Percentiles rank a stretch among this genome's conserved stretches.
These are phyloP conservation scores for Emergomyces pasteurianus DNA, from an alignment of 2,329 filamentous ascomycete genomes.

Conservation along the genomic window DNA sequence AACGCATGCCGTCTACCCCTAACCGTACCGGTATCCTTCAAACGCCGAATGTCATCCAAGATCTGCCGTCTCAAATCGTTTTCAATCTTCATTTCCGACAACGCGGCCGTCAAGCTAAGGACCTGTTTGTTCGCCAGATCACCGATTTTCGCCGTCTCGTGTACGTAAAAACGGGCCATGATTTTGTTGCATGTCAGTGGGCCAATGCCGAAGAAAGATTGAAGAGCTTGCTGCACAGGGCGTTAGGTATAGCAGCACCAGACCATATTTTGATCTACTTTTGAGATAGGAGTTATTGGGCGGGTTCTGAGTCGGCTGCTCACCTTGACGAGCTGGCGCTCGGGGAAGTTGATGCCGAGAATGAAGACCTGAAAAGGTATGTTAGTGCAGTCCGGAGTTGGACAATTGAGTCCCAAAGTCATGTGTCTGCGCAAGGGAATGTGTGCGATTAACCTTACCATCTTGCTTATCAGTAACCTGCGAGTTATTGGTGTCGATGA, in stretches of 20 bases:
- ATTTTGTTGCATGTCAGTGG: slow-evolving; percentile 57
- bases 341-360: slow-evolving; percentile 73
- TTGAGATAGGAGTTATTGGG: background rate
- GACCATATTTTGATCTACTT: background rate
- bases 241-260: background rate
- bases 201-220: slow-evolving; percentile 79
- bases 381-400: background rate
- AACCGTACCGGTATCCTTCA: slow-evolving; percentile 87
- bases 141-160: slow-evolving; percentile 68
- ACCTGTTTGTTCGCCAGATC: slow-evolving; percentile 63
- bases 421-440: background rate
- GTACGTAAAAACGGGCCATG: slow-evolving; percentile 80
- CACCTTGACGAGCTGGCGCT: slow-evolving; percentile 74
- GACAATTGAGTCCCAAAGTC: background rate
- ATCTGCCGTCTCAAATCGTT: slow-evolving; percentile 70
- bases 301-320: slow-evolving; percentile 6
- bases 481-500: background rate
- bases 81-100: slow-evolving; percentile 88
- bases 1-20: slow-evolving; percentile 85
- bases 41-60: slow-evolving; percentile 69
- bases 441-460: slow-evolving; percentile 16
- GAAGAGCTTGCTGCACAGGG: slow-evolving; percentile 43
- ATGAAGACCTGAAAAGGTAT: slow-evolving; percentile 58
- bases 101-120: slow-evolving; percentile 68
- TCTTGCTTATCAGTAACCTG: slow-evolving; percentile 13